Evolutionary conservation across 192 early-diverging fungal genomes (phyloP), one percentile per base, ranked within the genome.

Genomic region (Backusella morwellensis): DNA sequence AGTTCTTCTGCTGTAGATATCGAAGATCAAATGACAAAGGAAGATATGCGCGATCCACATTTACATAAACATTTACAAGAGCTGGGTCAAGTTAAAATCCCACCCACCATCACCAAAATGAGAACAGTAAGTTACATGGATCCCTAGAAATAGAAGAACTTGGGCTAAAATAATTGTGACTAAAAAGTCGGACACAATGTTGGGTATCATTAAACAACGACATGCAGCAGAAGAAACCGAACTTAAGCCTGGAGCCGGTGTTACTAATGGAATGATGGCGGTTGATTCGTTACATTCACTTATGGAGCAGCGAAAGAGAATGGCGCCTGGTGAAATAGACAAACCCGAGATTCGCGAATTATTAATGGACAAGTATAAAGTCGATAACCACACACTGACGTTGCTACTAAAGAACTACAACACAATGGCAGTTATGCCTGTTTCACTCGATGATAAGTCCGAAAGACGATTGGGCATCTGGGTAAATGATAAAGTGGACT

Each of bases 81-180:
- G 14, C 21, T 77, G 26, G 75, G 75, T 2, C 75, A 68, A 34
- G 75, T 77, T 11, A 77, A 42, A 1, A 77, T 77, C 35, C 40
- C 29, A 34, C 75, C 75, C 14, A 77, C 75, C 15, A 41, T 77
- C 3, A 77, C 75, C 12, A 77, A 77, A 44, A 77, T 77, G 75
- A 66, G 68, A 36, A 32, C 68, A 26, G 75, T 77, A 77, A 69
- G 50, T 19, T 56, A 21, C 12, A 69, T 8, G 4, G 19, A 35
- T 29, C 15, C 29, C 29, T 32, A 63, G 35, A 11, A 19, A 26
- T 42, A 21, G 17, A 40, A 8, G 11, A 21, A 29, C 38, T 19
- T 8, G 19, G 19, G 2, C 21, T 66, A 74, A 63, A 19, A 15
- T 52, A 52, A 15, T 42, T 68, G 52, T 9, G 36, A 8, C 12